Conservation (phyloP, 2,329 filamentous ascomycete species). For the Colletotrichum sojae region DNA sequence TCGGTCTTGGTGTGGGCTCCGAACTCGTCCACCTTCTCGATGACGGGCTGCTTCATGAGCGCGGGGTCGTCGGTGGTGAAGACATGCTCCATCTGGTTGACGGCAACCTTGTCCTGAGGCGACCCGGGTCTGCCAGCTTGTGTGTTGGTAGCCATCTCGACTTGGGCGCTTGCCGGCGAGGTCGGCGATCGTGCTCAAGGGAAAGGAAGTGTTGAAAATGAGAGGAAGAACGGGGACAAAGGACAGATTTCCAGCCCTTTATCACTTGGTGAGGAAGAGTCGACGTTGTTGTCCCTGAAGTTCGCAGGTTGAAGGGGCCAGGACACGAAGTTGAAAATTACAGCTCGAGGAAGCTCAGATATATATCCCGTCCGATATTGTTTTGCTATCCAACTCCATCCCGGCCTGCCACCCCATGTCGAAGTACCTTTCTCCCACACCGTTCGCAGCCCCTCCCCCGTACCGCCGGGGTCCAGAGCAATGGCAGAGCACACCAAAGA, state of each 20-base stretch:
- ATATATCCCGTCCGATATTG: constrained; percentile 15
- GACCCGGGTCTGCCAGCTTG: constrained; percentile 11
- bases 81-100: constrained; percentile 36
- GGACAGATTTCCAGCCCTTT: background rate
- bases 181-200: no score
- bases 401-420: background rate
- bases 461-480: constrained; percentile 11
- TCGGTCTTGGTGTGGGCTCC: constrained; percentile 57
- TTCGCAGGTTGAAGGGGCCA: constrained; percentile 18
- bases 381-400: background rate
- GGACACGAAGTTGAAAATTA: background rate
- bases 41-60: constrained; percentile 34
- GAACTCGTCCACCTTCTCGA: constrained; percentile 52
- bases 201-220: background rate
- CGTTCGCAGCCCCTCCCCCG: constrained; percentile 19
- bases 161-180: background rate
- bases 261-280: background rate
- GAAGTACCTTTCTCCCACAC: background rate
- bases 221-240: background rate
- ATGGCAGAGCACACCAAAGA: no score
- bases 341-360: constrained; percentile 9
- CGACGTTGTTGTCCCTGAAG: background rate
- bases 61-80: constrained; percentile 28
- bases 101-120: constrained; percentile 33
- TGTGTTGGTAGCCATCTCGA: constrained; percentile 10